Evolutionary conservation across 805 yeast species (phyloP).

Genomic region (Metschnikowia amazonensis): DNA sequence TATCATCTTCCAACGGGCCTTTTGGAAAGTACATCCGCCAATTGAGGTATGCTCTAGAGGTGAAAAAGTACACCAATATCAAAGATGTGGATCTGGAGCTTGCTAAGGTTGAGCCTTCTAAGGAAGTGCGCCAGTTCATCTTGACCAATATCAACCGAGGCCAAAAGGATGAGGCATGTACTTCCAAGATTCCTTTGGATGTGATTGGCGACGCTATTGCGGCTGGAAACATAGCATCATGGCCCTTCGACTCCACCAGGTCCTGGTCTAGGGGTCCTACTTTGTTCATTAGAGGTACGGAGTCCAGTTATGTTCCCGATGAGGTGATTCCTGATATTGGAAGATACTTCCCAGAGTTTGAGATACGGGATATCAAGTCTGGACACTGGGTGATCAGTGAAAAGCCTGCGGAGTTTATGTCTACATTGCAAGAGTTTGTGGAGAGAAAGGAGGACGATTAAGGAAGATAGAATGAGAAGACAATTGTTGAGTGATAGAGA

Average conservation of each 20-base stretch:
- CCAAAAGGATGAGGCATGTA: conserved; percentile 36
- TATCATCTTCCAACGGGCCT: conserved; percentile 45
- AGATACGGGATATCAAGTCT: conserved; percentile 66
- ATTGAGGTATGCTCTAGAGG: conserved; percentile 53
- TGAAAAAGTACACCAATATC: conserved; percentile 41
- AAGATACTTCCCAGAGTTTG: conserved; percentile 72
- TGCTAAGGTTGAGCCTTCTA: conserved; percentile 55
- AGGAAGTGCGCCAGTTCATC: conserved; percentile 69
- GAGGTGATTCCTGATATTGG: conserved; percentile 74
- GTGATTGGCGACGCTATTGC: conserved; percentile 62
- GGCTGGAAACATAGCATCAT: conserved; percentile 64
- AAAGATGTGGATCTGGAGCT: conserved; percentile 68
- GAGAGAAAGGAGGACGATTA: conserved; percentile 41
- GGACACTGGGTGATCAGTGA: conserved; percentile 96
- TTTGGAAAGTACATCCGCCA: conserved; percentile 68
- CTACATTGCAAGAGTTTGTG: conserved; percentile 58
- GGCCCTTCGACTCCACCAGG: conserved; percentile 62
- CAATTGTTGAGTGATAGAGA: too few relatives aligned
- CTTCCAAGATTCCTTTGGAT: conserved; percentile 66
- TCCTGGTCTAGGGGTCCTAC: conserved; percentile 63
- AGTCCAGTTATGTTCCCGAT: conserved; percentile 77
- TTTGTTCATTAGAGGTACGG: conserved; percentile 73
- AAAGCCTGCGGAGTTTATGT: conserved; percentile 73
- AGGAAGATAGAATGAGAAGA: too few relatives aligned
- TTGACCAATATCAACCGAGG: conserved; percentile 60